phyloP scores from a whole-genome alignment of 2,329 filamentous ascomycete species.

The Bipolaris sorokiniana region DNA sequence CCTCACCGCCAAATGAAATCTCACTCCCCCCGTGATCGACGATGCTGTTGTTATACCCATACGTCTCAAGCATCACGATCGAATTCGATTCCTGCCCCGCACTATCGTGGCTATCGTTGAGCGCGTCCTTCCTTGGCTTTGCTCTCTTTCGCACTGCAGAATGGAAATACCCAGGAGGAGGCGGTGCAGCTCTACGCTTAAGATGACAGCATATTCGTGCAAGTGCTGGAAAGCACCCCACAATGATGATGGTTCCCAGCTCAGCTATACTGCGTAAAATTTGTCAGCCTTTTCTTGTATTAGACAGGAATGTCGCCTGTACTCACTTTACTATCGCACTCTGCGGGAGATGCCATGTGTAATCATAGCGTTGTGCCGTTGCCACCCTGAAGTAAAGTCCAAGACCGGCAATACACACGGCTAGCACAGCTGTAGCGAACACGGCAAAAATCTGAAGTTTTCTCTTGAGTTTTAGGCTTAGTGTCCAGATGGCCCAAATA shows the following conservation, averaged over 20 bases:
- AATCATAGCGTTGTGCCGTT: background rate
- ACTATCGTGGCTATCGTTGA: background rate
- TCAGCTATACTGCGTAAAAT: background rate
- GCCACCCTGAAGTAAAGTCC: background rate
- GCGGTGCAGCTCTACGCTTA: background rate
- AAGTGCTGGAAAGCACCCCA: background rate
- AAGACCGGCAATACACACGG: background rate
- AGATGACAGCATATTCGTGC: background rate
- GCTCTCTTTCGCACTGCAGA: too few relatives aligned
- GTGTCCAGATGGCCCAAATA: slow-evolving; percentile 16
- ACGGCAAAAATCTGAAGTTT: slow-evolving; percentile 22
- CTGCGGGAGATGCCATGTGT: slow-evolving; percentile 2
- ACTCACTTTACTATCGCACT: background rate
- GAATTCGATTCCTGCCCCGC: background rate
- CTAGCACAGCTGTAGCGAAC: slow-evolving; percentile 16
- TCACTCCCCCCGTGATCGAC: background rate
- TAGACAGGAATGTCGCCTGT: background rate
- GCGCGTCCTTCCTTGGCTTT: background rate
- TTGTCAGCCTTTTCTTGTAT: background rate
- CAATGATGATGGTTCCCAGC: slow-evolving; percentile 1
- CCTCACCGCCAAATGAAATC: background rate
- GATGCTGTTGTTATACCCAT: background rate
- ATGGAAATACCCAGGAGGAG: background rate
- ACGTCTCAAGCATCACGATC: background rate
- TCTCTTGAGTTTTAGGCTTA: slow-evolving; percentile 15